Evolutionary conservation across 768 basidiomycete genomes (phyloP).

Genomic region (Tricholoma hemisulphureum): DNA sequence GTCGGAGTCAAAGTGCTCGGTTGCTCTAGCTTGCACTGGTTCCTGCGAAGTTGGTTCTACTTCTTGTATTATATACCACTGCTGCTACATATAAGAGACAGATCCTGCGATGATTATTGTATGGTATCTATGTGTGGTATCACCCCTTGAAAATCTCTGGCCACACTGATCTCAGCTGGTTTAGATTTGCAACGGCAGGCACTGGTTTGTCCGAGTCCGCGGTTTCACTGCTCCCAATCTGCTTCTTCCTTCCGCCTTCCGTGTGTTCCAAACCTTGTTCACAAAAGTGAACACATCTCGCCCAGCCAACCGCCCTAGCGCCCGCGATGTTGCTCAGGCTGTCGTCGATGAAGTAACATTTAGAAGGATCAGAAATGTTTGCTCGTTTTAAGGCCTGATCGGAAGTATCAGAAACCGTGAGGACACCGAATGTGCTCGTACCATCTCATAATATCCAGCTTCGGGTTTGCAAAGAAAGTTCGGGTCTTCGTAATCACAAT

Average conservation of each 20-base stretch:
- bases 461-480: constrained; percentile 84
- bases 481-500: constrained; percentile 68
- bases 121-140: constrained; percentile 9
- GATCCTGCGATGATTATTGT: not conserved
- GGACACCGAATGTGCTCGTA: constrained; percentile 22
- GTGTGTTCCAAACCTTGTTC: constrained; percentile 62
- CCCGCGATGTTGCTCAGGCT: constrained; percentile 66
- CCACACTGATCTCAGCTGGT: constrained; percentile 73
- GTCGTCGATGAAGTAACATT: constrained; percentile 81
- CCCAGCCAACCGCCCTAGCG: constrained; percentile 68
- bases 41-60: not conserved
- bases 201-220: constrained; percentile 37
- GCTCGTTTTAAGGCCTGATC: constrained; percentile 65
- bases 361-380: constrained; percentile 58
- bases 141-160: constrained; percentile 61
- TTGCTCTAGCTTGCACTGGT: not conserved
- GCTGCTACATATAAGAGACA: not conserved
- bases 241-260: constrained; percentile 59
- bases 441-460: constrained; percentile 63
- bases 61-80: not conserved
- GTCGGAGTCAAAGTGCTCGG: not conserved
- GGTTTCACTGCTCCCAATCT: constrained; percentile 43
- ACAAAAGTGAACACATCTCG: constrained; percentile 70
- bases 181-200: constrained; percentile 57
- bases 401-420: constrained; percentile 1